Percentiles rank a stretch among this genome's conserved stretches.
These are phyloP conservation scores for Linum usitatissimum DNA, from an alignment of 345 rosid genomes.

Conservation along the genomic window DNA sequence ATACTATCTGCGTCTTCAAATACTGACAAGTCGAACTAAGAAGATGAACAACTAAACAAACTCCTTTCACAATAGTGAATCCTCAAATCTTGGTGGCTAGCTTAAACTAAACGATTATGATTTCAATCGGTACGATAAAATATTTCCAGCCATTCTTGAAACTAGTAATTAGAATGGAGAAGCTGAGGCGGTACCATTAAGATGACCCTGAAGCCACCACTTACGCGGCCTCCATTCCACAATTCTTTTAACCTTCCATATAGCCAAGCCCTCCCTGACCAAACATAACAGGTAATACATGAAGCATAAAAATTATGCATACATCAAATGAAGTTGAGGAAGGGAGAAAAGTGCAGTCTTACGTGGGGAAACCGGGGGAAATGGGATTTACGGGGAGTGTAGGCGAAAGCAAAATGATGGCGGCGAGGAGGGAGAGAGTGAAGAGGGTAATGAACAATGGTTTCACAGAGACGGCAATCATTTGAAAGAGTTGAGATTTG, in stretches of 20 bases:
- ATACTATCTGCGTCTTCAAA: too few relatives aligned
- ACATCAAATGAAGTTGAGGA: background rate
- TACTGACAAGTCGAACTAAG: too few relatives aligned
- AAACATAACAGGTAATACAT: conserved; percentile 7
- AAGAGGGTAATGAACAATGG: conserved; percentile 48
- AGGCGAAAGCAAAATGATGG: conserved; percentile 40
- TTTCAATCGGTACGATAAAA: background rate
- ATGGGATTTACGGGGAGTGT: conserved; percentile 17
- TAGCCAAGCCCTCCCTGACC: conserved; percentile 34
- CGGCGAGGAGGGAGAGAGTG: conserved; percentile 51
- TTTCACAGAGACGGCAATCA: conserved; percentile 48
- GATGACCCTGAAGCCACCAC: conserved; percentile 76
- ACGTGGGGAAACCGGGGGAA: conserved; percentile 23
- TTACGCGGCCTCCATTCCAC: conserved; percentile 92
- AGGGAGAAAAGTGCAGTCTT: conserved; percentile 2
- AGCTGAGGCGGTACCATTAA: conserved; percentile 30
- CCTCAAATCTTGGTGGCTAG: background rate
- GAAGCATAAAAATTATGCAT: background rate
- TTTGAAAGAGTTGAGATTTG: conserved; percentile 18
- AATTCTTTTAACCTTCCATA: conserved; percentile 73
- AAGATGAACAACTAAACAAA: too few relatives aligned
- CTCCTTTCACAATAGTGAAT: background rate
- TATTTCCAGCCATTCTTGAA: background rate
- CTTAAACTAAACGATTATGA: background rate
- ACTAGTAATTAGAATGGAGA: background rate